Percentiles rank a stretch among this genome's conserved stretches.
Conservation (phyloP, 495 filamentous ascomycete genomes). For the Aspergillus homomorphus region DNA sequence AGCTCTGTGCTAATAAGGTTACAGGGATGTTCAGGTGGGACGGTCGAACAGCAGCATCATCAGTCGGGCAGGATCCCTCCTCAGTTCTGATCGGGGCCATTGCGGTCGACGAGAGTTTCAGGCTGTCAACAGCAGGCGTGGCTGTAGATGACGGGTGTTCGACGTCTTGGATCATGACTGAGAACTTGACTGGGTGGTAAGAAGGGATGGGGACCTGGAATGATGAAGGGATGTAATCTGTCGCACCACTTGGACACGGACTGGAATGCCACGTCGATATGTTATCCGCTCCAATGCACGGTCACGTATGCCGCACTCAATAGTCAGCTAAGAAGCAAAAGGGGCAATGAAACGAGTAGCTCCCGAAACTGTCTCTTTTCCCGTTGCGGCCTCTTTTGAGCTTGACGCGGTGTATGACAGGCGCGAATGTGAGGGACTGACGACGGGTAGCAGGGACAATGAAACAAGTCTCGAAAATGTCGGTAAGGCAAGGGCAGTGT, state of each 20-base stretch:
- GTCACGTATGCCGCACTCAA: constrained; percentile 13
- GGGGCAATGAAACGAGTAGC: constrained; percentile 13
- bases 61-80: constrained; percentile 10
- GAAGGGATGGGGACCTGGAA: constrained; percentile 18
- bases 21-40: constrained; percentile 16
- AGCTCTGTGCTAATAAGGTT: constrained; percentile 19
- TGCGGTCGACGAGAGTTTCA: constrained; percentile 11
- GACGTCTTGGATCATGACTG: constrained; percentile 19
- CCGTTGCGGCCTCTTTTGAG: constrained; percentile 5
- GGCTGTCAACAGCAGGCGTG: constrained; percentile 17
- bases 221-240: constrained; percentile 18
- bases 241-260: constrained; percentile 25
- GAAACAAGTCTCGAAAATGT: not conserved
- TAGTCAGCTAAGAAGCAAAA: constrained; percentile 16
- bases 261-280: constrained; percentile 40
- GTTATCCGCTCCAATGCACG: constrained; percentile 27
- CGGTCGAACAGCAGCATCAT: constrained; percentile 16
- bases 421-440: too few species aligned
- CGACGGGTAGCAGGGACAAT: not conserved
- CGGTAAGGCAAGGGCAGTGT: not conserved
- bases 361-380: constrained; percentile 7
- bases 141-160: constrained; percentile 20
- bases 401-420: not conserved
- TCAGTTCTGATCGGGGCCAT: constrained; percentile 11
- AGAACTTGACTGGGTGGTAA: constrained; percentile 18